Evolutionary conservation across 768 basidiomycete species (phyloP).

Genomic region (Auricularia sp.): DNA sequence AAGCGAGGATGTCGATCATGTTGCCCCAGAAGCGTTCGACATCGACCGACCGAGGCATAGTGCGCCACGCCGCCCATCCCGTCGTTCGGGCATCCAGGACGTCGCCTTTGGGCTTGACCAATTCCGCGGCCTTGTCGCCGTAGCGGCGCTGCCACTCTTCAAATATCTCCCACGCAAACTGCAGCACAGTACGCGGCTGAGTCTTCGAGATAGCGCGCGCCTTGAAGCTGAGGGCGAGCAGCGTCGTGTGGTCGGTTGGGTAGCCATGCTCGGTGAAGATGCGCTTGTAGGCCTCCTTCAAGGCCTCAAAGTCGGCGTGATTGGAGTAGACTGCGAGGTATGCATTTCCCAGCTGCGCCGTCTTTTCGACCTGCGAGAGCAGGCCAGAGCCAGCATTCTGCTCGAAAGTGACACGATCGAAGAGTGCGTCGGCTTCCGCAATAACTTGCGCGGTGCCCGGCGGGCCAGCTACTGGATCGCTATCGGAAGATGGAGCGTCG

Average conservation of each 20-base stretch:
- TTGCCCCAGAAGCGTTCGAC: constrained; percentile 62
- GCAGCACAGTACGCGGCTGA: constrained; percentile 38
- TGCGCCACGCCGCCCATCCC: not conserved
- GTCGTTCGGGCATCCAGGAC: not conserved
- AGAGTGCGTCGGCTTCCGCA: constrained; percentile 56
- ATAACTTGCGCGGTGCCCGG: constrained; percentile 65
- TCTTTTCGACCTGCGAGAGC: constrained; percentile 50
- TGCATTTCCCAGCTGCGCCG: constrained; percentile 59
- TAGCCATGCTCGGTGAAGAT: constrained; percentile 37
- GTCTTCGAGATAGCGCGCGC: constrained; percentile 11
- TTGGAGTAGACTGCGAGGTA: constrained; percentile 70
- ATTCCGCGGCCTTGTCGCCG: not conserved
- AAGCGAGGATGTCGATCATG: constrained; percentile 51
- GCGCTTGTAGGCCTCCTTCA: constrained; percentile 37
- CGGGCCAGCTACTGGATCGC: constrained; percentile 32
- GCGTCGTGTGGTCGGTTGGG: constrained; percentile 48
- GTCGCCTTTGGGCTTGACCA: not conserved
- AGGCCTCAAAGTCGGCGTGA: constrained; percentile 40
- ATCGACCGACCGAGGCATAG: not conserved
- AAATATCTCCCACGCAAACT: constrained; percentile 59
- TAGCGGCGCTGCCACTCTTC: constrained; percentile 37
- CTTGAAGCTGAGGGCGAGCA: constrained; percentile 49
- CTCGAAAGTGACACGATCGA: constrained; percentile 47
- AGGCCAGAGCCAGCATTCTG: constrained; percentile 14
- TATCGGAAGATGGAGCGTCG: too few species aligned